Base-by-base conservation (phyloP, 305 asterid species). In the Ajuga reptans region DNA sequence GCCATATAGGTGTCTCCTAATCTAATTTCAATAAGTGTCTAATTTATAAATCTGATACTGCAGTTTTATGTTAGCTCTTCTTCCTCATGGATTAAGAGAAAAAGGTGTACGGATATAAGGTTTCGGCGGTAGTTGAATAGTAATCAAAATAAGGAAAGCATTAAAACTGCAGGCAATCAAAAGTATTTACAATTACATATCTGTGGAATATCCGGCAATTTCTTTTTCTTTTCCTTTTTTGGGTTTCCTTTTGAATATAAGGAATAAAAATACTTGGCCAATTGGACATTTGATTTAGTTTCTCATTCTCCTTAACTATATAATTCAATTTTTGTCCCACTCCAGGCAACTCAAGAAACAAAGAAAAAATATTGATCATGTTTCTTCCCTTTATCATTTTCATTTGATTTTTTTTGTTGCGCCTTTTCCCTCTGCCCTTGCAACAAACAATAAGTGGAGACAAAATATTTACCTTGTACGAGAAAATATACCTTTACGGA, bases 241-340 rank as follows among this genome's bases (percentile, higher is more conserved):
- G n/a, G 2, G 1, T 8, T n/a, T 7, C 2, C 11, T 11, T 51
- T 18, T 11, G 47, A 47, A 42, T 46, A 9, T 41, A 57, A 43
- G 16, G 36, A 45, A 47, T 46, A 15, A 29, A 16, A 39, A 18
- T n/a, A 9, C 52, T 46, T 47, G 17, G 17, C 15, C 62, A 24
- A 37, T 36, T 51, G 41, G 62, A 42, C 18, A 49, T 49, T 37
- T 36, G 63, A 37, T 49, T 21, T 61, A 71, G 52, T 58, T 69
- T 12, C 10, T 0, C 14, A 17, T 29, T 27, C 57, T 53, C 1
- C 15, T 39, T 12, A 50, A 52, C 52, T 14, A 37, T 51, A 59
- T 12, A 49, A 16, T 47, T 17, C 34, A 10, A 1, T 24, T 55
- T 59, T 69, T 50, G 51, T 63, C 11, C 43, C 15, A 56, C 39